Evolutionary conservation across 228 moss, liverwort and hornwort species (phyloP).

Genomic region (Sphagnum fallax): DNA sequence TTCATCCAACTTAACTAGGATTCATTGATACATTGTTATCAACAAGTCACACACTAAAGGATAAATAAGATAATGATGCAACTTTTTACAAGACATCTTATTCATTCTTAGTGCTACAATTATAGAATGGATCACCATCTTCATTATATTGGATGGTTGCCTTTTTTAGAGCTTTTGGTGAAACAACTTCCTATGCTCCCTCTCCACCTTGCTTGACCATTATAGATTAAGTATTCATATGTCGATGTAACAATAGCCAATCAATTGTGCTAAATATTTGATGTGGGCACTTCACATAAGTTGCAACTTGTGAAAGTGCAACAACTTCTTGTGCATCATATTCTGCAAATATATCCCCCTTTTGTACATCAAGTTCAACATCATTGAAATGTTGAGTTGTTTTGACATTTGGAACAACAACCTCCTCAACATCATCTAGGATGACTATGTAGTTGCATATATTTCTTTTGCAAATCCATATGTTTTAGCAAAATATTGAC

Average conservation of each 20-base stretch:
- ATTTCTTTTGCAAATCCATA: conserved; percentile 36
- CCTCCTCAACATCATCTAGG: conserved; percentile 67
- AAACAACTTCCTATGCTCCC: conserved; percentile 13
- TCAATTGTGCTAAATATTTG: conserved; percentile 48
- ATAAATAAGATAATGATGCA: no score
- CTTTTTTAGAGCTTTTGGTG: conserved; percentile 24
- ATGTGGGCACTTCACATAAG: conserved; percentile 45
- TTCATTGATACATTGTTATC: no score
- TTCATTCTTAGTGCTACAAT: no score
- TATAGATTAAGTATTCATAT: conserved; percentile 6
- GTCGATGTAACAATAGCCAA: conserved; percentile 50
- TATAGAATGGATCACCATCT: conserved; percentile 12
- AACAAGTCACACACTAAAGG: no score
- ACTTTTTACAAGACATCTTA: no score
- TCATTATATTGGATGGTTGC: conserved; percentile 18
- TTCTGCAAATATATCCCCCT: conserved; percentile 55
- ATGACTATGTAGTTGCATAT: conserved; percentile 18
- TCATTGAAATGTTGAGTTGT: conserved; percentile 79
- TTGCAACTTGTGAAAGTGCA: conserved; percentile 48
- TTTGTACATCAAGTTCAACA: conserved; percentile 76
- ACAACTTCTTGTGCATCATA: conserved; percentile 57
- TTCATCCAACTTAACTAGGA: no score
- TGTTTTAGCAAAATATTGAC: conserved; percentile 35
- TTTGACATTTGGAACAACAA: conserved; percentile 79
- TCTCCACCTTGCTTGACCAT: conserved; percentile 26